Base-by-base conservation (phyloP, 441 rosid species). In the Adansonia grandidieri region DNA sequence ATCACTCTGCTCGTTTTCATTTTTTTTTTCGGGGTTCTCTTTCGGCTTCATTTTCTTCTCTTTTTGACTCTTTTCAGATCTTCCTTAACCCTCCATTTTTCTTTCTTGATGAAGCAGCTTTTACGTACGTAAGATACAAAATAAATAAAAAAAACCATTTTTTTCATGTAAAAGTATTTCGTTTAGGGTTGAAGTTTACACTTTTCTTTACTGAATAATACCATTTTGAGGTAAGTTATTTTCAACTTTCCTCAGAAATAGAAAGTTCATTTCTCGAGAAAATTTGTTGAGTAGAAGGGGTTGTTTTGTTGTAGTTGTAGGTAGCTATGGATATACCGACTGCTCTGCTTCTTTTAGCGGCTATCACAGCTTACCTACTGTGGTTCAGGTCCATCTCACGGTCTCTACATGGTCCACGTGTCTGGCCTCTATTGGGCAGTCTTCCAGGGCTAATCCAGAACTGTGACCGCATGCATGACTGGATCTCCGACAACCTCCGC, bases 311-410 rank as follows among this genome's bases (percentile, higher is more conserved):
- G 1, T 70, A 70, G 19, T 24, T 48, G 15, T 6, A 70, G 2
- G 8, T 1, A 63, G 14, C 44, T 2, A 96, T 93, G 98, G 98
- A 93, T 6, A 77, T 76, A 48, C 83, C 89, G 0, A 88, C 93
- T 14, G 98, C 91, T 15, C 79, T 94, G 15, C 77, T 92, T 75
- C 80, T 92, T 51, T 76, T 91, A 48, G 84, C 92, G 67, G 97
- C 91, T 8, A 88, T 93, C 32, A 91, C 91, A 3, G 92, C 90
- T 4, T 96, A 96, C 78, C 82, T 90, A 42, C 80, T 94, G 44
- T 96, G 99, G 99, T 88, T 96, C 78, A 90, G 90, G 15, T 94
- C 88, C 94, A 91, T 94, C 80, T 91, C 93, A 15, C 97, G 98
- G 85, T 84, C 93, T 15, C 78, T 93, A 9, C 89, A 84, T 71